Percentiles rank a stretch among this genome's conserved stretches.
phyloP scores from a whole-genome alignment of 495 filamentous ascomycete genomes.

The Trypethelium eluteriae region DNA sequence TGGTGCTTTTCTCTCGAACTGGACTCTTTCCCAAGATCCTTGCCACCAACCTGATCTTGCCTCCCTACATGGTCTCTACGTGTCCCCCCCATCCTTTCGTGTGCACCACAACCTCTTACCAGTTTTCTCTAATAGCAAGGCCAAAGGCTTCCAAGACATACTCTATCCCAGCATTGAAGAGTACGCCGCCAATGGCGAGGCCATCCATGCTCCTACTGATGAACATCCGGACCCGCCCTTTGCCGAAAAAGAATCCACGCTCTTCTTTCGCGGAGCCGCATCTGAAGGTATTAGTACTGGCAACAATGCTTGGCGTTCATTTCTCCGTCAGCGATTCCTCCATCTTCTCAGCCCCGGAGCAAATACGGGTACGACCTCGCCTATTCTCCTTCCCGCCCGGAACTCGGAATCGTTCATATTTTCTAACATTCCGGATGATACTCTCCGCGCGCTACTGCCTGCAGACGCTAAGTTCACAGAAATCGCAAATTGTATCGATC shows the following conservation, averaged over 20 bases:
- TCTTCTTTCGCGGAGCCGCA: constrained; percentile 36
- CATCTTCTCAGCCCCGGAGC: constrained; percentile 48
- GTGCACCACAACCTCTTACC: constrained; percentile 58
- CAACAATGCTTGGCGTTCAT: constrained; percentile 47
- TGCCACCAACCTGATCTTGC: constrained; percentile 78
- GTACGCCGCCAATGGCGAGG: constrained; percentile 30
- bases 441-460: constrained; percentile 17
- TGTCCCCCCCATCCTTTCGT: constrained; percentile 55
- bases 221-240: constrained; percentile 28
- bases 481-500: constrained; percentile 46
- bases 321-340: constrained; percentile 51
- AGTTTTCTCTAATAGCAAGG: constrained; percentile 66
- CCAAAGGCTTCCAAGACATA: constrained; percentile 53
- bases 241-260: constrained; percentile 29
- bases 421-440: constrained; percentile 13
- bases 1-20: constrained; percentile 57
- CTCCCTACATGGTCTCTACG: constrained; percentile 62
- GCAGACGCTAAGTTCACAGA: constrained; percentile 33
- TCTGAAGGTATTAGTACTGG: constrained; percentile 44
- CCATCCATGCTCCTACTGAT: constrained; percentile 25
- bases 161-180: constrained; percentile 35
- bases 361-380: constrained; percentile 23
- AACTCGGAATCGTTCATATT: constrained; percentile 19
- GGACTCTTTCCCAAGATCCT: constrained; percentile 54
- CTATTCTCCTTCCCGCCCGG: constrained; percentile 34